Evolutionary conservation across 352 stramenopile species (phyloP).

Genomic region (Pythium rhizo-oryzae): DNA sequence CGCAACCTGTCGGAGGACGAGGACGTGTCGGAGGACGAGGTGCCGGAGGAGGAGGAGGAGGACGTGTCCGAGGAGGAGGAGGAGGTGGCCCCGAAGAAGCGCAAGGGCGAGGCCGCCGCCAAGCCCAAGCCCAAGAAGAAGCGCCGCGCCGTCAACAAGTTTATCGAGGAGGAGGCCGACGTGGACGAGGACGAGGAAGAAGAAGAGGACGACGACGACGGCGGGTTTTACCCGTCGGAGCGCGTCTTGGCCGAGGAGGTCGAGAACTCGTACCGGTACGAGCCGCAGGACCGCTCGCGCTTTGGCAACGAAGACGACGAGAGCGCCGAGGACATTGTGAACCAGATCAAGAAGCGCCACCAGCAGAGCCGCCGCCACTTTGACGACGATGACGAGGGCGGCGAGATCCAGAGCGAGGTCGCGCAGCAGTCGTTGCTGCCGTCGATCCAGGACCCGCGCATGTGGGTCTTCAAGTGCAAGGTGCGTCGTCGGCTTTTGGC

Average conservation of each 20-base stretch:
- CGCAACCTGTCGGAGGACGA: conserved; percentile 86
- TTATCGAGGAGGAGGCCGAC: conserved; percentile 89
- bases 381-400: conserved; percentile 83
- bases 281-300: conserved; percentile 70
- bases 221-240: conserved; percentile 79
- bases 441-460: conserved; percentile 87
- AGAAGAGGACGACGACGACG: conserved; percentile 81
- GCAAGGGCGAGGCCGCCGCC: conserved; percentile 52
- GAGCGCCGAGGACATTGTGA: conserved; percentile 84
- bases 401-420: conserved; percentile 85
- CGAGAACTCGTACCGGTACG: conserved; percentile 71
- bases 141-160: conserved; percentile 84
- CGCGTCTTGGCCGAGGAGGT: conserved; percentile 79
- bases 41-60: conserved; percentile 60
- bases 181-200: conserved; percentile 89
- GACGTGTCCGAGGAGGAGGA: conserved; percentile 54
- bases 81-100: conserved; percentile 64
- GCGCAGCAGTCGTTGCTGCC: conserved; percentile 87
- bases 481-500: conserved; percentile 23
- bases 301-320: conserved; percentile 70
- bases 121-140: conserved; percentile 87
- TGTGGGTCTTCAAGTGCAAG: conserved; percentile 93
- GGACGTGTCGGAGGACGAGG: conserved; percentile 72
- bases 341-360: conserved; percentile 88
- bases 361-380: conserved; percentile 86